Percentiles rank a stretch among this genome's conserved stretches.
Evolutionary conservation across 768 basidiomycete genomes (phyloP).

Genomic region (Megacollybia marginata): DNA sequence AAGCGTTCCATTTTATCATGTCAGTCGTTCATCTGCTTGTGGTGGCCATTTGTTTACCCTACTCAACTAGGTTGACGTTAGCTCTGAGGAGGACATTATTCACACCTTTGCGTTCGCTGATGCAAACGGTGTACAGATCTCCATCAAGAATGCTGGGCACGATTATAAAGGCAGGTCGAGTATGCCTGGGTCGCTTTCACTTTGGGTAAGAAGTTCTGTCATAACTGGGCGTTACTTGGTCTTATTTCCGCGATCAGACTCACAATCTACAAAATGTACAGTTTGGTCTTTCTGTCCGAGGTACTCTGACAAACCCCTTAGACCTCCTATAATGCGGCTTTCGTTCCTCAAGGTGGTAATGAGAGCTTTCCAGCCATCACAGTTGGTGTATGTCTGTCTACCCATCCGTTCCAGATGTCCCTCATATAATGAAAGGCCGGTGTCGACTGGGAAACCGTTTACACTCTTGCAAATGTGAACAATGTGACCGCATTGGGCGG

Average conservation of each 20-base stretch:
- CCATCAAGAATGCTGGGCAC: conserved; percentile 22
- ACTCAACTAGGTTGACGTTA: conserved; percentile 15
- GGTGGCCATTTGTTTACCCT: not conserved
- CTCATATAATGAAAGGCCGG: conserved; percentile 18
- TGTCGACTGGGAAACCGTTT: conserved; percentile 19
- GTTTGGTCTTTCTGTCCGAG: not conserved
- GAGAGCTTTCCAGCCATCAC: conserved; percentile 15
- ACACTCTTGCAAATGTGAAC: conserved; percentile 25
- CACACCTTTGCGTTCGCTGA: conserved; percentile 14
- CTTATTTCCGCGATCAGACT: not conserved
- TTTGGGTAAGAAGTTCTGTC: conserved; percentile 15
- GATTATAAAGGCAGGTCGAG: conserved; percentile 21
- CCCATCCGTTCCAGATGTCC: not conserved
- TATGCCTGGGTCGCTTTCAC: conserved; percentile 13
- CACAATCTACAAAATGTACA: conserved; percentile 3
- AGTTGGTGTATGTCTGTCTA: conserved; percentile 16
- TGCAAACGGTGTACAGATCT: conserved; percentile 14
- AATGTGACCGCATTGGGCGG: conserved; percentile 29
- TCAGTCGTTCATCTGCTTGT: conserved; percentile 2
- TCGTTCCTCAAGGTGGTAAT: conserved; percentile 12
- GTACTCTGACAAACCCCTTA: not conserved
- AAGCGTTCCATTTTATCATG: conserved; percentile 12
- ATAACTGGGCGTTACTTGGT: not conserved
- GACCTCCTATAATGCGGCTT: conserved; percentile 8
- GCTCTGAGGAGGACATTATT: conserved; percentile 11